Percentiles rank a stretch among this genome's conserved stretches.
phyloP scores from a whole-genome alignment of 805 yeast genomes.

The Kregervanrija pseudodelftensis region DNA sequence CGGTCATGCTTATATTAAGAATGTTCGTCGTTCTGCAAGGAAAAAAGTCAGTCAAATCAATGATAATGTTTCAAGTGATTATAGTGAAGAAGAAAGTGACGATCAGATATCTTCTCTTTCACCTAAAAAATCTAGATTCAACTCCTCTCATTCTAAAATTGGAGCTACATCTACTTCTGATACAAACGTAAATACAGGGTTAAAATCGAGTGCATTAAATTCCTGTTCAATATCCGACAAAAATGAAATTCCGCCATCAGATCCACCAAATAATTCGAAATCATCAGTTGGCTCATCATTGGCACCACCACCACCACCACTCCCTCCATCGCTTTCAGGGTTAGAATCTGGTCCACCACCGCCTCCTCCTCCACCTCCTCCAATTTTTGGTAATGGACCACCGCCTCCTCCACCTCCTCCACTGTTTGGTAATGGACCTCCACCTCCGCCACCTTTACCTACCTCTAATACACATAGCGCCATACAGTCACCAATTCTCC shows the following conservation, averaged over 20 bases:
- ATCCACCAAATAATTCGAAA: conserved; percentile 17
- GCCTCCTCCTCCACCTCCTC: conserved; percentile 22
- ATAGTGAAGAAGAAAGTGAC: too few species aligned
- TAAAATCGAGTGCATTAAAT: too few species aligned
- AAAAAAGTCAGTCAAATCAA: too few species aligned
- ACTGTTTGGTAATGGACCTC: conserved; percentile 16
- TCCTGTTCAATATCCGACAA: too few species aligned
- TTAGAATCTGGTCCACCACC: conserved; percentile 14
- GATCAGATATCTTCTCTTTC: too few species aligned
- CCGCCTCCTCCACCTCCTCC: conserved; percentile 27
- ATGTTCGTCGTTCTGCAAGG: too few species aligned
- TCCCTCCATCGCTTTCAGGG: conserved; percentile 12
- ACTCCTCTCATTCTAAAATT: too few species aligned
- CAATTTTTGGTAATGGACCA: conserved; percentile 14
- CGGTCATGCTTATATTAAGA: background rate
- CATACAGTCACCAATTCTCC: conserved; percentile 18
- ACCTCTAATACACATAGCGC: conserved; percentile 1
- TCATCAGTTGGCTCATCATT: conserved; percentile 14
- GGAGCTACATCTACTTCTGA: too few species aligned
- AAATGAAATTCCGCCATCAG: background rate
- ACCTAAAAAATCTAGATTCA: too few species aligned
- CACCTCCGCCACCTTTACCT: conserved; percentile 22
- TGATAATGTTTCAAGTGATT: too few species aligned
- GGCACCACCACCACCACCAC: conserved; percentile 19
- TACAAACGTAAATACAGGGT: too few species aligned